phyloP scores from a whole-genome alignment of 1,139 yeast species.

The Pichia terricola region DNA sequence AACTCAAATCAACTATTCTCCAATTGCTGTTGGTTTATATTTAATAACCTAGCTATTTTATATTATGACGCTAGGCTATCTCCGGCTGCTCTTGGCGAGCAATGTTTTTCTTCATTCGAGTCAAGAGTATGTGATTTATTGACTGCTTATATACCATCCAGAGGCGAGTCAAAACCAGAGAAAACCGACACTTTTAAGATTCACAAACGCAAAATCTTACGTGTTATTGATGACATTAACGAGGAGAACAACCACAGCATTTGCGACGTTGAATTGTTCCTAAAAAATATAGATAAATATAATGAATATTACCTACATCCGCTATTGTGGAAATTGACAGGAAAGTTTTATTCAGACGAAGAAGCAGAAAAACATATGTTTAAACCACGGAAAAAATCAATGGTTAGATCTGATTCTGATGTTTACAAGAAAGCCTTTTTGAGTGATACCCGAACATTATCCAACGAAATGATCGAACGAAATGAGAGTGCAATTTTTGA shows the following conservation, averaged over 20 bases:
- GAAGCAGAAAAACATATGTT: background rate
- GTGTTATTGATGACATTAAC: background rate
- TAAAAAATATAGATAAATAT: constrained; percentile 29
- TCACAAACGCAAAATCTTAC: background rate
- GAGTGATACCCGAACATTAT: background rate
- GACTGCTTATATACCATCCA: constrained; percentile 14
- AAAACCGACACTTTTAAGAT: background rate
- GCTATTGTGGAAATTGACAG: constrained; percentile 1
- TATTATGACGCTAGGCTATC: constrained; percentile 36
- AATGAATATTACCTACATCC: constrained; percentile 44
- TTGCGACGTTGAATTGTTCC: constrained; percentile 25
- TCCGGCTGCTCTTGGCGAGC: constrained; percentile 12
- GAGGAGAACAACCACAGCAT: background rate
- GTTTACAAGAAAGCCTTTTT: background rate
- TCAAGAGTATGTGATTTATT: constrained; percentile 21
- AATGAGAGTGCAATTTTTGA: constrained; percentile 21
- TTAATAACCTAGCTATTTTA: constrained; percentile 54
- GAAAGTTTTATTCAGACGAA: background rate
- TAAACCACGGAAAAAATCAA: background rate
- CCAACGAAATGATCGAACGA: background rate
- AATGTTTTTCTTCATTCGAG: constrained; percentile 17
- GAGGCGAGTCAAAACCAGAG: background rate
- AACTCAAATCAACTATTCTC: constrained; percentile 47
- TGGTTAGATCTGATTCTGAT: background rate
- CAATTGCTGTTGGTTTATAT: constrained; percentile 60